Base-by-base conservation (phyloP, 306 rosid genomes). In the Trifolium repens region DNA sequence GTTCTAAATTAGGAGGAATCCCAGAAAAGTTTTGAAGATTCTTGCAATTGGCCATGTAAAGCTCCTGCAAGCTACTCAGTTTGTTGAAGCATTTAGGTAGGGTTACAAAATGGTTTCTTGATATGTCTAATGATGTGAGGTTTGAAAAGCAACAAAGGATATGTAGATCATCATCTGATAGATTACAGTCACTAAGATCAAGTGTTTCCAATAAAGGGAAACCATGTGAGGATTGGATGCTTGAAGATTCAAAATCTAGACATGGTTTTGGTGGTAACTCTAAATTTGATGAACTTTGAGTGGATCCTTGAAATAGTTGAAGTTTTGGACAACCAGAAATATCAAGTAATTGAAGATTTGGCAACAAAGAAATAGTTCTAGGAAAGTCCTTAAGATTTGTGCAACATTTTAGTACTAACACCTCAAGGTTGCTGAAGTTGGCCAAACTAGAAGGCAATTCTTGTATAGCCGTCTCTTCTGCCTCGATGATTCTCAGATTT, bases 261-360 rank as follows among this genome's bases (percentile, higher is more conserved):
- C 69, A 72, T 73, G 74, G 49, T 66, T 44, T 55, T 66, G 71
- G 40, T 5, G 15, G 32, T 53, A 72, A 65, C 59, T 78, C 77
- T 26, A 71, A 42, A 71, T 16, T 52, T 57, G 83, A 47, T 44
- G 76, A 80, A 68, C 64, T 43, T 68, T 59, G 47, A 57, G 35
- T 19, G 7, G 74, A 34, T 42, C 69, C 60, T 27, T 62, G 12
- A 80, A 73, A 58, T 9, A 58, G 63, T 74, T 75, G 79, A 59
- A 80, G 79, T 26, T 73, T 68, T 24, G 80, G 80, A 67, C 84
- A 73, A 15, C 79, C 84, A 53, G 81, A 53, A 43, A 81, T 63
- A 37, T 70, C 69, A 43, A 81, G 81, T 35, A 19, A 27, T 39
- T 55, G 57, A 81, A 81, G 77, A 42, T 69, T 70, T 71, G 76